A percentile compares a stretch with the other conserved stretches of the same genome.
Conservation (phyloP, 2,329 filamentous ascomycete genomes). For the Aureobasidium subglaciale region DNA sequence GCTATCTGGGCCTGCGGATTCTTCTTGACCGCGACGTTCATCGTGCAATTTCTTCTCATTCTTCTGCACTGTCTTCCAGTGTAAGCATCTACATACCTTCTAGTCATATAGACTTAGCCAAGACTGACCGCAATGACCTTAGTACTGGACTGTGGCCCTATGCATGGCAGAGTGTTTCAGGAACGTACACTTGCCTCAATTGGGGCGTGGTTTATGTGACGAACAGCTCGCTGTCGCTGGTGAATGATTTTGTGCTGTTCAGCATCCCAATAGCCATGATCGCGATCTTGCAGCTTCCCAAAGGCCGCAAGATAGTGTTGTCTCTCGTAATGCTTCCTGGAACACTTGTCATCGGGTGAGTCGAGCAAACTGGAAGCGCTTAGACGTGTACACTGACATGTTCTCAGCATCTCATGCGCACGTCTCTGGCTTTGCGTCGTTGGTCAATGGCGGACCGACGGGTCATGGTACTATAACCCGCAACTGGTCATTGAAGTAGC, state of each 20-base stretch:
- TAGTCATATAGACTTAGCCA: background rate
- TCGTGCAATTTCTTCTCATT: constrained; percentile 45
- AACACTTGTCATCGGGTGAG: constrained; percentile 37
- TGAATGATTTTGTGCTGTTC: constrained; percentile 47
- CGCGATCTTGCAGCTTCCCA: constrained; percentile 37
- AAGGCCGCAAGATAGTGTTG: constrained; percentile 42
- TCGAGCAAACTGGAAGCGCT: background rate
- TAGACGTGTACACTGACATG: background rate
- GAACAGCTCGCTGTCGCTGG: constrained; percentile 43
- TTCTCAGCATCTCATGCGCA: constrained; percentile 36
- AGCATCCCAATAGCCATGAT: constrained; percentile 45
- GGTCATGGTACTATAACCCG: constrained; percentile 46
- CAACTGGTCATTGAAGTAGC: constrained; percentile 45
- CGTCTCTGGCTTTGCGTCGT: constrained; percentile 43
- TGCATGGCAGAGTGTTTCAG: constrained; percentile 28
- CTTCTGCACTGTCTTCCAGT: constrained; percentile 48
- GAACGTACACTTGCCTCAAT: constrained; percentile 39
- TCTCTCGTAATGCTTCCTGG: constrained; percentile 44
- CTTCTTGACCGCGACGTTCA: constrained; percentile 36
- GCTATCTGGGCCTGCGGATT: constrained; percentile 30
- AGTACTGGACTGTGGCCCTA: constrained; percentile 46
- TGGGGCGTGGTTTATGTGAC: constrained; percentile 49
- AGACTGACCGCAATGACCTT: background rate
- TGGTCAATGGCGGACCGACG: constrained; percentile 40
- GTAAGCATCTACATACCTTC: background rate